Percentiles rank a stretch among this genome's conserved stretches.
Conservation (phyloP, 75 land plant genomes). For the Gnetum montanum region DNA sequence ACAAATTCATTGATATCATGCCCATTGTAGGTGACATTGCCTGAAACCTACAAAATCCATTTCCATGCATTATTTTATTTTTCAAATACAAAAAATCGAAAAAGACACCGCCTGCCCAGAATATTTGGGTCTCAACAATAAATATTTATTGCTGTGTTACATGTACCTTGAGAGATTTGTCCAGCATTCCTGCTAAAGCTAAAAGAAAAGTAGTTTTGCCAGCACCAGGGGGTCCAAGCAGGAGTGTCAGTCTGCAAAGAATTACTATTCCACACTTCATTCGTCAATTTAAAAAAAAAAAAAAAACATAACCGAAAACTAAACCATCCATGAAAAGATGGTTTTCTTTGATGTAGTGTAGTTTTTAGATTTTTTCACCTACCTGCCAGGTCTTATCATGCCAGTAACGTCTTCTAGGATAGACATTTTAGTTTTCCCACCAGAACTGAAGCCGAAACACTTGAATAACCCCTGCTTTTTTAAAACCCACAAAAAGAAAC, state of each 20-base stretch:
- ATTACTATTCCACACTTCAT: not conserved
- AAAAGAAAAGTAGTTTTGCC: constrained; percentile 19
- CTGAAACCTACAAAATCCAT: constrained; percentile 25
- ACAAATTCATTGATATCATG: constrained; percentile 42
- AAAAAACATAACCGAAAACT: too few species aligned
- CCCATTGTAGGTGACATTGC: constrained; percentile 53
- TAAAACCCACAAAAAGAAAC: too few species aligned
- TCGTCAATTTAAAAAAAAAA: not conserved
- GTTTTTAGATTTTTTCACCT: too few species aligned
- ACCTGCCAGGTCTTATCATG: constrained; percentile 57
- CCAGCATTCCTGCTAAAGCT: constrained; percentile 13
- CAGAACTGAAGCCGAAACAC: too few species aligned
- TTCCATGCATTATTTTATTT: too few species aligned
- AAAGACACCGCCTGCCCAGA: not conserved
- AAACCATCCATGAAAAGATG: too few species aligned
- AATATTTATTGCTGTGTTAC: not conserved
- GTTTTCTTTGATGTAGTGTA: too few species aligned
- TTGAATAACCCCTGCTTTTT: too few species aligned
- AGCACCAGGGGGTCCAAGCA: constrained; percentile 15
- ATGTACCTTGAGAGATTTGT: not conserved
- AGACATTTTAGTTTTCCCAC: constrained; percentile 25
- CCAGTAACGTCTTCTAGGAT: constrained; percentile 64
- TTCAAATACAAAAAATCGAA: too few species aligned
- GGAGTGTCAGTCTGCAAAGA: constrained; percentile 16
- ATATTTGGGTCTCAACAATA: not conserved